Evolutionary conservation across 768 basidiomycete species (phyloP).

Genomic region (Fomitopsis pulvina): DNA sequence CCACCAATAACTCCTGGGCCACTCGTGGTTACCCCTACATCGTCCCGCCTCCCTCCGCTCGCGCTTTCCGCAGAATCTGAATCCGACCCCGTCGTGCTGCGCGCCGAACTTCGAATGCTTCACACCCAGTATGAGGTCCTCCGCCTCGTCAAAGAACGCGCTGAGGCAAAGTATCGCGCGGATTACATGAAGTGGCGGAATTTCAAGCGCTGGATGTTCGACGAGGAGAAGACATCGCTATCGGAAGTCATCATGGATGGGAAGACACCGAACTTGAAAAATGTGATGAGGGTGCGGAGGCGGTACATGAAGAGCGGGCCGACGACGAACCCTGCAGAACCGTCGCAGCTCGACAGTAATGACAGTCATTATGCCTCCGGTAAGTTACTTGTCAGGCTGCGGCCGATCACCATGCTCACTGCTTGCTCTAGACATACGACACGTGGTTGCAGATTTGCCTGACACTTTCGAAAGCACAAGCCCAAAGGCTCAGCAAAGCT

Average conservation of each 20-base stretch:
- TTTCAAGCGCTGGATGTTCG: conserved; percentile 33
- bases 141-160: conserved; percentile 34
- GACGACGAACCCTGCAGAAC: background rate
- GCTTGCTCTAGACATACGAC: background rate
- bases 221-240: background rate
- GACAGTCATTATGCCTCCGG: too few relatives aligned
- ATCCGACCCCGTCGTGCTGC: background rate
- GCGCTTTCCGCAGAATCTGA: background rate
- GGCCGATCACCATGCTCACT: too few relatives aligned
- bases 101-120: background rate
- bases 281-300: conserved; percentile 8
- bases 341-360: too few relatives aligned
- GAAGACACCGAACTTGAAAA: background rate
- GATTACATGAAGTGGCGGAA: conserved; percentile 31
- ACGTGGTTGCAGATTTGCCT: background rate
- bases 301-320: background rate
- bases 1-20: background rate
- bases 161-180: conserved; percentile 38
- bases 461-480: background rate
- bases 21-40: background rate
- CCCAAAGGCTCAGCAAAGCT: background rate
- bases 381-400: too few relatives aligned
- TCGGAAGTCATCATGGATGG: background rate
- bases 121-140: conserved; percentile 35
- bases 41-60: background rate